phyloP scores from a whole-genome alignment of 441 rosid species.

The Adansonia grandidieri region DNA sequence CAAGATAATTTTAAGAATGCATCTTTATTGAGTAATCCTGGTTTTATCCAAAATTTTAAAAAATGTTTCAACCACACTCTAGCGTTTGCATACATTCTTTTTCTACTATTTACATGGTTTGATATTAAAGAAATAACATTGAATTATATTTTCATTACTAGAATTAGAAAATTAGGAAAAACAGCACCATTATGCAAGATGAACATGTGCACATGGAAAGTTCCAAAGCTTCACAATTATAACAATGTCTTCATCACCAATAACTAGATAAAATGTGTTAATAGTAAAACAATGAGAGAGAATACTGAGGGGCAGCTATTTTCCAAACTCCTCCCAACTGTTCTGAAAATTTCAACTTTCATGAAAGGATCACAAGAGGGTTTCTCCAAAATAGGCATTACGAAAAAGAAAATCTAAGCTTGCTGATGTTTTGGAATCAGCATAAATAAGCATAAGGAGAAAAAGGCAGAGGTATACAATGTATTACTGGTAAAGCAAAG shows the following conservation, averaged over 20 bases:
- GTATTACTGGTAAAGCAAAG: neutral
- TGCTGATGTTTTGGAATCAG: neutral
- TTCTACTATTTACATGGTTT: neutral
- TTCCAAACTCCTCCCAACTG: neutral
- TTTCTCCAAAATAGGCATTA: constrained; percentile 3
- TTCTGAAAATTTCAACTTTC: neutral
- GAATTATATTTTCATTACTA: neutral
- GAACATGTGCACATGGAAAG: constrained; percentile 8
- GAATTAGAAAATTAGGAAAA: constrained; percentile 5
- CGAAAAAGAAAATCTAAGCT: constrained; percentile 11
- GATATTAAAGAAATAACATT: neutral
- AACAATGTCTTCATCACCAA: too few species aligned
- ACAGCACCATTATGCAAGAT: neutral
- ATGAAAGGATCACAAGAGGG: neutral
- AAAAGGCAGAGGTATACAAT: neutral
- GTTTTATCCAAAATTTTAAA: constrained; percentile 20
- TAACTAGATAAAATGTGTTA: neutral
- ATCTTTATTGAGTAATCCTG: neutral
- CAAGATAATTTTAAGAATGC: neutral
- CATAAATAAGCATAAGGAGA: constrained; percentile 7
- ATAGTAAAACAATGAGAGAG: neutral
- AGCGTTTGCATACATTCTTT: neutral
- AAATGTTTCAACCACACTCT: neutral
- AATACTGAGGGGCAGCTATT: neutral
- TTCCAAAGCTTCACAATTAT: too few species aligned